These are phyloP conservation scores for Aspergillus fumigatus DNA, from an alignment of 2,329 filamentous ascomycete genomes.

Conservation along the genomic window DNA sequence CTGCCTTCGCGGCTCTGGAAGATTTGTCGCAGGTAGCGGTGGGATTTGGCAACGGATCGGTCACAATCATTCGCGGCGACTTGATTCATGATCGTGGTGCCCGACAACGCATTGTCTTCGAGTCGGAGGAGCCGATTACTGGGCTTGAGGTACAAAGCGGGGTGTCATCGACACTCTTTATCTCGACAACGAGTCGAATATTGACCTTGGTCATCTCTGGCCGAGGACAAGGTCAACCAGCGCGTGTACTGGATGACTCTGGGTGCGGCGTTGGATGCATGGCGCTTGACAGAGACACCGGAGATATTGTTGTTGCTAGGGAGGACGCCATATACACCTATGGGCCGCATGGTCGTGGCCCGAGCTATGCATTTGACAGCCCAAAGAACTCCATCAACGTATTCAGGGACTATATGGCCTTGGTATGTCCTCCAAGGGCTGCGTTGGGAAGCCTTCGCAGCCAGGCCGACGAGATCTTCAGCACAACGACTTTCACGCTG, in stretches of 20 bases:
- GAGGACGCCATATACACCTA: constrained; percentile 97
- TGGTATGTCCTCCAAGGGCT: constrained; percentile 73
- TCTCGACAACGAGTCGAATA: constrained; percentile 85
- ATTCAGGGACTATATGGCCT: constrained; percentile 78
- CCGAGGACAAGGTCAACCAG: constrained; percentile 81
- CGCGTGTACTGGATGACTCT: constrained; percentile 80
- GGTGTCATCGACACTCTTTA: constrained; percentile 72
- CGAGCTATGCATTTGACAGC: constrained; percentile 86
- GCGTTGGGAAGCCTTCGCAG: constrained; percentile 69
- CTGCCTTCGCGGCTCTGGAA: constrained; percentile 79
- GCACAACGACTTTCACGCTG: constrained; percentile 80
- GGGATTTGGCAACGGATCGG: constrained; percentile 91
- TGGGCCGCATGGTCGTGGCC: constrained; percentile 74
- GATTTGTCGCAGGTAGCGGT: constrained; percentile 91
- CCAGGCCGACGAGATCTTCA: constrained; percentile 73
- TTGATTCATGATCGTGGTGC: constrained; percentile 92
- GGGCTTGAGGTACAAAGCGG: constrained; percentile 73
- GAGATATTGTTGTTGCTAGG: constrained; percentile 84
- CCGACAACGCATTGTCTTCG: constrained; percentile 89
- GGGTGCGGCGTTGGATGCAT: constrained; percentile 95
- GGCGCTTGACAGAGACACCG: constrained; percentile 73
- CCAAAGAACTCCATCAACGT: constrained; percentile 77
- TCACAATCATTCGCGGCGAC: constrained; percentile 89
- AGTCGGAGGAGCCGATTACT: constrained; percentile 93
- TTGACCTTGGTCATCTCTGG: constrained; percentile 82